Conservation (phyloP, 805 yeast species). For the Lipomyces mesembrius region DNA sequence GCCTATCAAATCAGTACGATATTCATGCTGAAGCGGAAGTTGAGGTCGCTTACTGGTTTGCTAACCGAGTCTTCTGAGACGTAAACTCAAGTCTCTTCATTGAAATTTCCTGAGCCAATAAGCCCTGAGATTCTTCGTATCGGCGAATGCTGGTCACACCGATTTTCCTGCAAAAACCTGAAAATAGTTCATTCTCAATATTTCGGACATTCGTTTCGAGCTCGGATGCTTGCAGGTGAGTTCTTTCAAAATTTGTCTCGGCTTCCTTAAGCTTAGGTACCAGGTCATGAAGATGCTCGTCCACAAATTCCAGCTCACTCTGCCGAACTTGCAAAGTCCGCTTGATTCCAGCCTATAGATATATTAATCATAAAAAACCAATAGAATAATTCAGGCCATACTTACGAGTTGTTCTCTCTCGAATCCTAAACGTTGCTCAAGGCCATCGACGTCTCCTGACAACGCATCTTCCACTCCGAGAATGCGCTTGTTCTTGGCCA, state of each 20-base stretch:
- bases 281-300: slow-evolving; percentile 44
- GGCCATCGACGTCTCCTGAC: slow-evolving; percentile 57
- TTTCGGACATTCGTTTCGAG: slow-evolving; percentile 49
- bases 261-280: slow-evolving; percentile 50
- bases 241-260: slow-evolving; percentile 41
- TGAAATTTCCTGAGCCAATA: slow-evolving; percentile 38
- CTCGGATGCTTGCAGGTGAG: slow-evolving; percentile 43
- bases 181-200: slow-evolving; percentile 41
- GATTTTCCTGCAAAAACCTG: slow-evolving; percentile 59
- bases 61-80: slow-evolving; percentile 63
- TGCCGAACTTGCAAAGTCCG: slow-evolving; percentile 42
- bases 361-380: not conserved
- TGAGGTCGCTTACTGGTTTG: slow-evolving; percentile 53
- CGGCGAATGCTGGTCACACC: slow-evolving; percentile 63
- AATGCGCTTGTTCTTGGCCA: slow-evolving; percentile 55
- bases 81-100: slow-evolving; percentile 65
- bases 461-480: slow-evolving; percentile 61
- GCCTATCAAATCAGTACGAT: slow-evolving; percentile 11
- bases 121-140: slow-evolving; percentile 72
- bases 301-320: slow-evolving; percentile 38
- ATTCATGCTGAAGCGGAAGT: not conserved
- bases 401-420: slow-evolving; percentile 43
- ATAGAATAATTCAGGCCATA: slow-evolving; percentile 3
- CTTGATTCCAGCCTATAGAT: slow-evolving; percentile 17
- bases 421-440: slow-evolving; percentile 49